Base-by-base conservation (phyloP, 257 asterid species). In the Perilla frutescens region DNA sequence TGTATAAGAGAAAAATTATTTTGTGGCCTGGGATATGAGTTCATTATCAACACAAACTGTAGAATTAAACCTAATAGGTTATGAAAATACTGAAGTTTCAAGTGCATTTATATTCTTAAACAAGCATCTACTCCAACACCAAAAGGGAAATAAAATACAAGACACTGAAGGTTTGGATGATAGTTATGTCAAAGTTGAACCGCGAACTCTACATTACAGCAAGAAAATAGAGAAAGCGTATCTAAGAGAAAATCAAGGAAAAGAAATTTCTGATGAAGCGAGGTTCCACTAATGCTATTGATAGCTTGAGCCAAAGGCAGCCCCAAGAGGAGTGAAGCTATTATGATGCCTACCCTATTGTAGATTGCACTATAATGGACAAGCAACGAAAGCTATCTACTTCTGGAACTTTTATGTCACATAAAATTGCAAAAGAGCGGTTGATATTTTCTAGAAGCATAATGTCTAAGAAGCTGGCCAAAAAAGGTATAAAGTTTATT, bases 61-160 rank as follows among this genome's bases (percentile, higher is more conserved):
- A 59, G 63, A 53, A 41, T 13, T 20, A 62, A 31, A 34, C 13
- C 41, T 56, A 7, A 51, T 1, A 34, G 39, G 7, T 59, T 40
- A 55, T 43, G 68, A 56, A 48, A 7, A 70, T 55, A 26, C 1
- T 1, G 7, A 44, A 75, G 49, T 14, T 44, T 51, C 32, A 76
- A 57, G 48, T 8, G 76, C 67, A 39, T 9, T 58, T 8, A 13
- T 45, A 45, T 12, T 47, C 34, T 62, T 68, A 7, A 68, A 43
- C 64, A 66, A 71, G 56, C 66, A n/a, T 64, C 51, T 56, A 64
- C 39, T 62, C 62, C 62, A 50, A 68, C 31, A 47, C 7, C 39
- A 37, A 40, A 15, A 39, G 49, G 55, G 55, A 44, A 68, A 62
- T 15, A 45, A 20, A 26, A 8, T 59, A 20, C 31, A 66, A 20